Conservation (phyloP, 164 flowering plant genomes). For the Annona cherimola region DNA sequence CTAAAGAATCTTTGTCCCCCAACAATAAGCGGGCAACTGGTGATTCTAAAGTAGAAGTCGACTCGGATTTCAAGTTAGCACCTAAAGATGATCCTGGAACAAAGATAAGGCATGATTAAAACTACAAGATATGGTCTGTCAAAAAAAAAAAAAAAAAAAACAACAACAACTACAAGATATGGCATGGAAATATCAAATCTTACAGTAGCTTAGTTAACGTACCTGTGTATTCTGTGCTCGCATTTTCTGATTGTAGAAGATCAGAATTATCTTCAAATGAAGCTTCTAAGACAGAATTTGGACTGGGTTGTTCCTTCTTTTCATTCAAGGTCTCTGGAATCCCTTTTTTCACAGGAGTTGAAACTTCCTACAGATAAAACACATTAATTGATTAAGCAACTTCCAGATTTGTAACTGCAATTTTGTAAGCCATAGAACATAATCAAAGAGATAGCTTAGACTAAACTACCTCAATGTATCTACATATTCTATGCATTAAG, state of each 20-base stretch:
- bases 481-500: too few species aligned
- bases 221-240: not conserved
- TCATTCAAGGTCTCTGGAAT: conserved; percentile 21
- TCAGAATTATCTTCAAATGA: conserved; percentile 53
- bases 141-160: too few species aligned
- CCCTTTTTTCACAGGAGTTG: conserved; percentile 13
- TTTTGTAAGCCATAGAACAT: not conserved
- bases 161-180: not conserved
- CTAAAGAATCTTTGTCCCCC: conserved; percentile 54
- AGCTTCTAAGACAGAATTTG: conserved; percentile 39
- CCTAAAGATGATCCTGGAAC: conserved; percentile 27
- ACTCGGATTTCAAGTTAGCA: conserved; percentile 31
- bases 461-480: too few species aligned
- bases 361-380: conserved; percentile 9
- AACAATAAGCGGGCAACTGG: conserved; percentile 65
- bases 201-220: not conserved
- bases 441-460: not conserved
- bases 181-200: not conserved
- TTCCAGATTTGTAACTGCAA: not conserved
- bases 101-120: not conserved
- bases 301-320: conserved; percentile 44
- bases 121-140: not conserved
- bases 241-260: conserved; percentile 8
- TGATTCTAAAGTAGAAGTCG: conserved; percentile 83
- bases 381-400: not conserved